These are phyloP conservation scores for Tolypocladium cylindrosporum DNA, from an alignment of 2,329 filamentous ascomycete genomes.

Conservation along the genomic window DNA sequence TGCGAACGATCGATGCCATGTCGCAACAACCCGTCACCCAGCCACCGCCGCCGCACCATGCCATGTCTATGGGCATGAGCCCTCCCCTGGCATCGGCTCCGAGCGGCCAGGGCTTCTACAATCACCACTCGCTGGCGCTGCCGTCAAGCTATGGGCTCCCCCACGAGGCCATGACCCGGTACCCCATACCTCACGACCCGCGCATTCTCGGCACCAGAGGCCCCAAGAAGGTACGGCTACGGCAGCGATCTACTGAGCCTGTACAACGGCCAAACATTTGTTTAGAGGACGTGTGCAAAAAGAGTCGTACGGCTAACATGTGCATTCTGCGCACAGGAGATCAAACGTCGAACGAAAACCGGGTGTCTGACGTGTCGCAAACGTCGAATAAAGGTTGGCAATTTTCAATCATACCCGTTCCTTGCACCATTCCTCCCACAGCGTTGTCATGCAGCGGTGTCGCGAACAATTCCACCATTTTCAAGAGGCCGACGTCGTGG, in stretches of 20 bases:
- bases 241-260: background rate
- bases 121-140: constrained; percentile 24
- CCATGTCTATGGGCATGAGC: constrained; percentile 26
- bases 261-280: background rate
- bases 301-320: background rate
- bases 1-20: constrained; percentile 28
- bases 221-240: constrained; percentile 45
- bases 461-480: background rate
- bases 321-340: constrained; percentile 33
- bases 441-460: background rate
- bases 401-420: background rate
- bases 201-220: constrained; percentile 37
- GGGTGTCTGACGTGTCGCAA: constrained; percentile 54
- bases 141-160: constrained; percentile 30
- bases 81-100: constrained; percentile 17
- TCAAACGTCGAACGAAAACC: constrained; percentile 53
- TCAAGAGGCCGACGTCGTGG: background rate
- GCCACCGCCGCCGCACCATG: constrained; percentile 18
- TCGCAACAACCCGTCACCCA: constrained; percentile 14
- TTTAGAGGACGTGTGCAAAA: background rate
- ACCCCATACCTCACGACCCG: constrained; percentile 38
- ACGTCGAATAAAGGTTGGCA: constrained; percentile 50
- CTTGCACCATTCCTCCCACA: background rate
- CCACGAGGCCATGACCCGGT: constrained; percentile 32
- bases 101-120: constrained; percentile 32